Conservation (phyloP, 1,284 basidiomycete genomes). For the Cryptococcus jaspeensis region DNA sequence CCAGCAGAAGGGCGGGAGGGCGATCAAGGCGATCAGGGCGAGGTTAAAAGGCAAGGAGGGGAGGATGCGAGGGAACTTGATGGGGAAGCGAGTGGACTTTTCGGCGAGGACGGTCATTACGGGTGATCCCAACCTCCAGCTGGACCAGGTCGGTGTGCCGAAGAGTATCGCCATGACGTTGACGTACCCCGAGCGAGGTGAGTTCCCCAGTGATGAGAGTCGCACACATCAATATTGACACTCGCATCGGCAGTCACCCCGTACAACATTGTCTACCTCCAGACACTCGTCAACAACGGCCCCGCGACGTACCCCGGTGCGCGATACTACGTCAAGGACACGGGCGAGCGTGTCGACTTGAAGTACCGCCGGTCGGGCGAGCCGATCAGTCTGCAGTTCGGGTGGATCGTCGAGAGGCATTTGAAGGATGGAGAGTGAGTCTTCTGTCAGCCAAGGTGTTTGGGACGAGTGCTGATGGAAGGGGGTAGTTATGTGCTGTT, state of each 20-base stretch:
- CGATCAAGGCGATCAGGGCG: conserved; percentile 97
- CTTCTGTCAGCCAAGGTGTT: not conserved
- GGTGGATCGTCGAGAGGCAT: conserved; percentile 98
- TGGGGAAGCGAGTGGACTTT: conserved; percentile 99
- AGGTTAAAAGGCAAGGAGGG: conserved; percentile 99
- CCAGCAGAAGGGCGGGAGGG: conserved; percentile 94
- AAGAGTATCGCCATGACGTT: conserved; percentile 95
- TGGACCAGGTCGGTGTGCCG: conserved; percentile 99
- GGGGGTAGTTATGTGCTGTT: conserved; percentile 79
- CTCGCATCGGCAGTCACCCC: conserved; percentile 76
- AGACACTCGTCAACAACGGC: conserved; percentile 94
- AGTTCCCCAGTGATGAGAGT: conserved; percentile 23
- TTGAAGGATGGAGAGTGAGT: conserved; percentile 95
- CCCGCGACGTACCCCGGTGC: conserved; percentile 95
- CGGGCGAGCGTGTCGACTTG: conserved; percentile 95
- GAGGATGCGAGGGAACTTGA: conserved; percentile 93
- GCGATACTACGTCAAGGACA: conserved; percentile 95
- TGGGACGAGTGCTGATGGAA: not conserved
- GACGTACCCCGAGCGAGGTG: conserved; percentile 94
- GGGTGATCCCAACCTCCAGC: conserved; percentile 93
- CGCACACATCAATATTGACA: too few relatives aligned
- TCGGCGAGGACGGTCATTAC: conserved; percentile 99
- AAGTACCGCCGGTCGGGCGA: conserved; percentile 98
- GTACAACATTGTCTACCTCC: conserved; percentile 93
- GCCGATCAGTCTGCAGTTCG: conserved; percentile 87